Evolutionary conservation across 345 rosid species (phyloP), one percentile per base, ranked within the genome.

Genomic region (Brassica incana): DNA sequence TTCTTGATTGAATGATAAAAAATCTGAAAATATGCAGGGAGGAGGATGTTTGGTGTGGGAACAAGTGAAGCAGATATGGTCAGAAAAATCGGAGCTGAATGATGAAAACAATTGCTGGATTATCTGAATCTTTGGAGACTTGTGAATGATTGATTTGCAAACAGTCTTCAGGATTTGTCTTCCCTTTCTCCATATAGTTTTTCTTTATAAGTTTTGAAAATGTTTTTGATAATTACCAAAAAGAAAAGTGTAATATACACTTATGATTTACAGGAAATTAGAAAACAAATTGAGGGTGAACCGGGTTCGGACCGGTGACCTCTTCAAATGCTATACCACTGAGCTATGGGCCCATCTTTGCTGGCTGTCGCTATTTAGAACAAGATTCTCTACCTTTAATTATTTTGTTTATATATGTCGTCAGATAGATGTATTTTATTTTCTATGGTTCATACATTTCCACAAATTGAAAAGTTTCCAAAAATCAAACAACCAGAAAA

Each of bases 261-360:
- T 52, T 52, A 11, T 18, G 62, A 58, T 18, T 58, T 58, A 58
- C 8, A 7, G 8, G 12, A 8, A 58, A 29, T 29, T 5, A 5
- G 0, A 62, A 2, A 40, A 6, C 6, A 4, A 10, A 6, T 4
- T n/a, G 32, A 76, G 74, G 84, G 68, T 81, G 78, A 76, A 78
- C 80, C 81, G 81, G 84, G 76, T 79, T 85, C 84, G 85, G 83
- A 85, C 86, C 85, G 77, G 83, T 88, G 90, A 87, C 91, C 92
- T 88, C 87, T 89, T 87, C 91, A 92, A 89, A 85, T 88, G 90
- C 90, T 90, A 94, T 88, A 89, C 92, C 90, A 88, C 94, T 86
- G 88, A 92, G 90, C 92, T 86, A 89, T 84, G 86, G 86, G 88
- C 87, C 90, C 90, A 67, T 9, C 88, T 85, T 88, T 89, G 89